Evolutionary conservation across 495 filamentous ascomycete genomes (phyloP), one percentile per base, ranked within the genome.

Genomic region (Cladorrhinum samala): DNA sequence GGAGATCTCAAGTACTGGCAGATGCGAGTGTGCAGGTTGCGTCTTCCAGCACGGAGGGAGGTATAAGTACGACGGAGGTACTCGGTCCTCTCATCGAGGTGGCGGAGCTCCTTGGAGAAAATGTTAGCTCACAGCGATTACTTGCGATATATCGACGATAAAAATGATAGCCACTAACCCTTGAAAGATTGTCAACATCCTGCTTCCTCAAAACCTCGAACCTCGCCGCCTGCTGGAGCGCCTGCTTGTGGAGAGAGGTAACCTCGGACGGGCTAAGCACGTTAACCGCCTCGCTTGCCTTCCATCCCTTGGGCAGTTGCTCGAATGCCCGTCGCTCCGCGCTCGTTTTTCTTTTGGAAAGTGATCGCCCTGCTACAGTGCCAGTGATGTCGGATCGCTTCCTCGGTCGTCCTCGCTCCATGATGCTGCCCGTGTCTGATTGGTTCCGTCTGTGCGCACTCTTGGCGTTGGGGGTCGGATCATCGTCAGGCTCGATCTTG

Each of bases 31-130:
- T 89, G 86, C 1, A 89, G 74, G 58, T 82, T 85, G 49, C 80
- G 82, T 39, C 86, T 77, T 4, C 85, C 84, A 4, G 78, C 73
- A 9, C 84, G 75, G 14, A 89, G 76, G n/a, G 80, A 81, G 38
- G 77, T 82, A 59, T 86, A 82, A 0, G 83, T 88, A 54, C 77
- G 82, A 13, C 83, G 78, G 39, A 89, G 78, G 63, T 88, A 88
- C 52, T 87, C 83, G 46, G 81, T 85, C 38, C 84, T 77, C 48
- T 85, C 78, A 55, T 89, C 86, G n/a, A 89, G 72, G 37, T 76
- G 76, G 9, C 81, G 75, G 21, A 89, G 77, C 63, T 89, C 86
- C 77, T n/a, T 83, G 27, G 1, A 25, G 6, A 23, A 46, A 52
- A 6, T 33, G 39, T 69, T 60, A 68, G 63, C n/a, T n/a, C 24